A percentile compares a stretch with the other conserved stretches of the same genome.
These are phyloP conservation scores for Lanmaoa rubissima DNA, from an alignment of 768 basidiomycete genomes.

Conservation along the genomic window DNA sequence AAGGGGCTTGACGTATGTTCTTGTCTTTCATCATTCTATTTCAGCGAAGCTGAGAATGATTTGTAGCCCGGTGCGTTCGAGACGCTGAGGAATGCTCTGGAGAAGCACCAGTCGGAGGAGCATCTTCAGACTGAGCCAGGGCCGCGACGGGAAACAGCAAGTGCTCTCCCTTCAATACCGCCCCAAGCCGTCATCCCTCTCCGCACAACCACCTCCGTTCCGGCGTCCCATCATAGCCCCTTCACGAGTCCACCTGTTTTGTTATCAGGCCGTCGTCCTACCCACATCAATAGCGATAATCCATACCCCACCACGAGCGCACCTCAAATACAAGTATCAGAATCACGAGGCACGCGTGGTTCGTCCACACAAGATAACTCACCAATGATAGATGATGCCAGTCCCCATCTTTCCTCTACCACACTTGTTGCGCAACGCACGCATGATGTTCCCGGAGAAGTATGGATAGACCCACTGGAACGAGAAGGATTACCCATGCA, in stretches of 20 bases:
- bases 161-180: slow-evolving; percentile 10
- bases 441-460: slow-evolving; percentile 46
- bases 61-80: slow-evolving; percentile 48
- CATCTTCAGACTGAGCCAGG: background rate
- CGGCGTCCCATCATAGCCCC: slow-evolving; percentile 1
- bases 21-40: background rate
- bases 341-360: slow-evolving; percentile 3
- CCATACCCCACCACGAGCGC: slow-evolving; percentile 13
- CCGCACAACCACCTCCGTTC: background rate
- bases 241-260: background rate
- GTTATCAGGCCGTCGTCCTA: background rate
- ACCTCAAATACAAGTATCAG: slow-evolving; percentile 4
- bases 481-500: slow-evolving; percentile 57
- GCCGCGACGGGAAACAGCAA: background rate
- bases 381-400: background rate
- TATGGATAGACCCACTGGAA: slow-evolving; percentile 62
- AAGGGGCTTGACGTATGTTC: slow-evolving; percentile 49
- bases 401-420: slow-evolving; percentile 4
- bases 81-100: slow-evolving; percentile 49
- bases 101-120: slow-evolving; percentile 42
- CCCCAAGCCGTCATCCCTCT: slow-evolving; percentile 13
- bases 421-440: slow-evolving; percentile 28
- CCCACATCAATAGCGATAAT: slow-evolving; percentile 12
- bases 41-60: background rate
- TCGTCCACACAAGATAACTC: slow-evolving; percentile 9